Percentiles rank a stretch among this genome's conserved stretches.
These are phyloP conservation scores for Infundibulicybe gibba DNA, from an alignment of 768 basidiomycete genomes.

Conservation along the genomic window DNA sequence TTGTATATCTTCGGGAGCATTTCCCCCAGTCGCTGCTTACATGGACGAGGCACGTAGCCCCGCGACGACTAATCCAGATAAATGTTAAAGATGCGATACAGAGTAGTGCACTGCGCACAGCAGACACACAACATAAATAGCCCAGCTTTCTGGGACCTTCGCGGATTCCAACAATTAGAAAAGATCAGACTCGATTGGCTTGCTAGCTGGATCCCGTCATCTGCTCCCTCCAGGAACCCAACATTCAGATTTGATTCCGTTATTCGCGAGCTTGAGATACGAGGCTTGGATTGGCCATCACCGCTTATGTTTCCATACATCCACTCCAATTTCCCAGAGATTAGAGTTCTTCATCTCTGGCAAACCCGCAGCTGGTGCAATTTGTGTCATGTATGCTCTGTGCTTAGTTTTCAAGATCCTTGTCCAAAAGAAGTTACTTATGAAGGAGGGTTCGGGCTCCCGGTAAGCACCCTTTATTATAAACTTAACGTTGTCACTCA, in stretches of 20 bases:
- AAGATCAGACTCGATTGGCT: constrained; percentile 27
- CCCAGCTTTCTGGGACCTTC: constrained; percentile 19
- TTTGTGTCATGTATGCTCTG: constrained; percentile 28
- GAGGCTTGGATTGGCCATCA: constrained; percentile 25
- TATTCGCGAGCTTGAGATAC: constrained; percentile 24
- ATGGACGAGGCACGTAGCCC: constrained; percentile 24
- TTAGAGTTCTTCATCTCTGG: constrained; percentile 19
- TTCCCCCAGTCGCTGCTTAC: constrained; percentile 18
- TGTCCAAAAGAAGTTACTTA: constrained; percentile 23
- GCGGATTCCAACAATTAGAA: constrained; percentile 12
- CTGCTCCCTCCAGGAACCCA: constrained; percentile 14
- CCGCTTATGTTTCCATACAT: constrained; percentile 21
- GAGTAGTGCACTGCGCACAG: constrained; percentile 26
- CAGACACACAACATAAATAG: constrained; percentile 2
- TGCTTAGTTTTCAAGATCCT: constrained; percentile 18
- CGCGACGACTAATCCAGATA: not conserved
- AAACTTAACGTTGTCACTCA: not conserved
- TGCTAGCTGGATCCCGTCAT: constrained; percentile 8
- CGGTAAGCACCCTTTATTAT: constrained; percentile 18
- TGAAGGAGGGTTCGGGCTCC: constrained; percentile 27
- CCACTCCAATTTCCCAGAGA: constrained; percentile 14
- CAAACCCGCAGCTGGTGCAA: constrained; percentile 29
- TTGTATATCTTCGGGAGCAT: constrained; percentile 12
- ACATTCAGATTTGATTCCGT: constrained; percentile 6
- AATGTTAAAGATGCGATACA: constrained; percentile 5